Evolutionary conservation across 352 stramenopile genomes (phyloP).

Genomic region (Aphanomyces cochlioides): DNA sequence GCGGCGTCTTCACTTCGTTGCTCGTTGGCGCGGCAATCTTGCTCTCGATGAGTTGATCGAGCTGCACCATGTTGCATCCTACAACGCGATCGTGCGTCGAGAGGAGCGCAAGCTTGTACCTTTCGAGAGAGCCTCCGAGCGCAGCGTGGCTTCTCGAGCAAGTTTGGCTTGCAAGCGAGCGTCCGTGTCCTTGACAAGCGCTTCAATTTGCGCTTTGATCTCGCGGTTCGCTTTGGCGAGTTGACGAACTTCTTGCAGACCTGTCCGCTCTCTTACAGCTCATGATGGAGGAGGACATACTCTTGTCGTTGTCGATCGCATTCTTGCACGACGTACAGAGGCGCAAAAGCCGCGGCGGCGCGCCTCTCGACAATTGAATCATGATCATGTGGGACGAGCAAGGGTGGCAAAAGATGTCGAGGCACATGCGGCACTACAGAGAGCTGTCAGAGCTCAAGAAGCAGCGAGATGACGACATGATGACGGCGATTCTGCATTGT

Average conservation of each 20-base stretch:
- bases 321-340: constrained; percentile 58
- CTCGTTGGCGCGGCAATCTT: constrained; percentile 30
- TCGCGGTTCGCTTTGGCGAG: constrained; percentile 60
- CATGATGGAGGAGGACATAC: not conserved
- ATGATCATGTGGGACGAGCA: constrained; percentile 52
- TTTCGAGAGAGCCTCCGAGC: not conserved
- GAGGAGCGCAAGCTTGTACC: not conserved
- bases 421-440: constrained; percentile 53
- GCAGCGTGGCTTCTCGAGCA: not conserved
- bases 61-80: constrained; percentile 13
- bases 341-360: constrained; percentile 49
- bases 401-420: constrained; percentile 61
- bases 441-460: not conserved
- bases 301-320: constrained; percentile 45
- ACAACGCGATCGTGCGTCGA: no score
- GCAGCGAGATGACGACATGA: constrained; percentile 32
- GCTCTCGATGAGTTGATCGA: not conserved
- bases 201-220: constrained; percentile 49
- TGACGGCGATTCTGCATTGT: constrained; percentile 47
- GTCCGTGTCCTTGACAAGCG: constrained; percentile 41
- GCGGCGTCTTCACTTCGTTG: constrained; percentile 42
- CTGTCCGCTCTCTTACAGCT: constrained; percentile 30
- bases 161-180: not conserved
- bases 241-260: constrained; percentile 46
- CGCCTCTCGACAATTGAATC: constrained; percentile 56